phyloP scores from a whole-genome alignment of 306 rosid genomes.

The Vigna radiata region DNA sequence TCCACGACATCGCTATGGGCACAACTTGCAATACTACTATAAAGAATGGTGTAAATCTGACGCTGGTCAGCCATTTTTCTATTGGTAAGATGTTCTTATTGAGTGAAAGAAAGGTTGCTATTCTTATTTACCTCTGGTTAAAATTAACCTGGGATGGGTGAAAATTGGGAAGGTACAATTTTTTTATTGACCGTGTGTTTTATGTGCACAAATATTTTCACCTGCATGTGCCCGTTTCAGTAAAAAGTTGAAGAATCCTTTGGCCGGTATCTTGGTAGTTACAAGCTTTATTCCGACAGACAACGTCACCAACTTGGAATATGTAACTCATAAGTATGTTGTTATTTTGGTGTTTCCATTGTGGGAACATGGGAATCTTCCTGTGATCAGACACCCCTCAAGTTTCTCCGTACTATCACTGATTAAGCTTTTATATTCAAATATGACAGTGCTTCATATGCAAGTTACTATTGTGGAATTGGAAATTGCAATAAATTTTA shows the following conservation, averaged over 20 bases:
- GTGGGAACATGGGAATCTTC: conserved; percentile 19
- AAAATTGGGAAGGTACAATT: neutral
- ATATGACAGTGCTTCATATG: neutral
- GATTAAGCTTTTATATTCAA: conserved; percentile 2
- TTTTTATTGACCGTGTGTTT: neutral
- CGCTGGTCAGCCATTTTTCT: conserved; percentile 24
- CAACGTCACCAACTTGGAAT: neutral
- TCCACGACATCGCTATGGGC: conserved; percentile 27
- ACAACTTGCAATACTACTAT: conserved; percentile 19
- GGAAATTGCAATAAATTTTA: neutral
- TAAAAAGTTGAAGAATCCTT: neutral
- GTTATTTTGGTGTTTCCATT: neutral
- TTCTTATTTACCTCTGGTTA: neutral
- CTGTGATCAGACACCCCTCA: neutral
- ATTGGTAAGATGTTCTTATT: conserved; percentile 14
- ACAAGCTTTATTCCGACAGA: neutral
- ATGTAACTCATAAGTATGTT: neutral
- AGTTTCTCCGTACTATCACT: neutral
- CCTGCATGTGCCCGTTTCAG: neutral
- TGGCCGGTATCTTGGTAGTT: neutral
- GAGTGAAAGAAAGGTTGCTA: neutral
- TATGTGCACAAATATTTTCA: neutral
- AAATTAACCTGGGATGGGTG: neutral
- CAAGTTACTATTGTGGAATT: conserved; percentile 10
- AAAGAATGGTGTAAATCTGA: conserved; percentile 30